Conservation (phyloP, 164 flowering plant genomes). For the Sedum album region DNA sequence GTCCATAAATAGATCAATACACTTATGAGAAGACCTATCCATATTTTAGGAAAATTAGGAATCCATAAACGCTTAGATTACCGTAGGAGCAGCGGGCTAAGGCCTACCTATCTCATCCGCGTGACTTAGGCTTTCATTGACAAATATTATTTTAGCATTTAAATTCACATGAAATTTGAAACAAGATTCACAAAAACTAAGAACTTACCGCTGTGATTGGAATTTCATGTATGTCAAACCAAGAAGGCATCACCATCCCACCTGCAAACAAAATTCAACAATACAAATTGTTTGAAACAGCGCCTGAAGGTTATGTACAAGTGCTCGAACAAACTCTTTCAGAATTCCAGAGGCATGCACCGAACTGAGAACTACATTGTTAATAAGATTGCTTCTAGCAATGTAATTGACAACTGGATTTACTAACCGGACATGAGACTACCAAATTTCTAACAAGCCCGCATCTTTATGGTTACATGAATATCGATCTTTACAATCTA, state of each 20-base stretch:
- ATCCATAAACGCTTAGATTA: not conserved
- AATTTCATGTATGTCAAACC: conserved; percentile 93
- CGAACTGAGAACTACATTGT: no score
- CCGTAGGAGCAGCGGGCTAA: not conserved
- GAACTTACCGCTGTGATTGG: conserved; percentile 77
- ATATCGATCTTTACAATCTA: no score
- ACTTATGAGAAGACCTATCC: no score
- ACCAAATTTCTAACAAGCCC: no score
- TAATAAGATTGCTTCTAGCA: no score
- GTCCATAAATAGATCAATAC: no score
- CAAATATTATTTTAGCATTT: not conserved
- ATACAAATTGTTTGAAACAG: not conserved
- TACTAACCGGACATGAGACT: no score
- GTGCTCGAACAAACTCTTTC: not conserved
- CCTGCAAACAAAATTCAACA: conserved; percentile 30
- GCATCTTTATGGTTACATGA: no score
- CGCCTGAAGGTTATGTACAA: not conserved
- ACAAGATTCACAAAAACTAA: not conserved
- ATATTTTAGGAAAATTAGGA: no score
- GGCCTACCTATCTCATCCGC: not conserved
- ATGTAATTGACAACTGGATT: no score
- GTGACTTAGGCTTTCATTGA: not conserved
- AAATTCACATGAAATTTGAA: not conserved
- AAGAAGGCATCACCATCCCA: conserved; percentile 90
- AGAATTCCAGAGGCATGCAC: no score